Percentiles rank a stretch among this genome's conserved stretches.
These are phyloP conservation scores for Austroboletus festivus DNA, from an alignment of 768 basidiomycete genomes.

Conservation along the genomic window DNA sequence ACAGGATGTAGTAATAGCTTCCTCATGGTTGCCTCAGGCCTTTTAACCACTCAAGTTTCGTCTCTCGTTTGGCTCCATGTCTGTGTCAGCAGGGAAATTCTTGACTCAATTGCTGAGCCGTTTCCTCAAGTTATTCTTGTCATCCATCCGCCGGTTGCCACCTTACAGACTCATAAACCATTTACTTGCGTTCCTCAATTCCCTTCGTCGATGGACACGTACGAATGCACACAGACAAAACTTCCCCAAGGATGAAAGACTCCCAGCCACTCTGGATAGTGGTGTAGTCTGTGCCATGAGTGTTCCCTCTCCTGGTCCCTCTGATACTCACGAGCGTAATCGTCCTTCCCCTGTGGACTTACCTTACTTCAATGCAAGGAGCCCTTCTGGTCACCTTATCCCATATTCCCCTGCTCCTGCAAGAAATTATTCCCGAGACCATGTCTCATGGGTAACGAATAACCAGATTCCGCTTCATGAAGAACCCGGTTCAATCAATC, in stretches of 20 bases:
- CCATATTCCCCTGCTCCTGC: conserved; percentile 13
- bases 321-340: conserved; percentile 1
- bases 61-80: neutral
- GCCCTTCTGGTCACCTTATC: conserved; percentile 11
- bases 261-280: neutral
- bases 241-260: neutral
- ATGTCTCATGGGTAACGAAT: conserved; percentile 3
- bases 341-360: conserved; percentile 12
- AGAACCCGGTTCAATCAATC: conserved; percentile 11
- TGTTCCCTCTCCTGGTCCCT: conserved; percentile 3
- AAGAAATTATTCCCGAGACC: conserved; percentile 11
- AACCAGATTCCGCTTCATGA: conserved; percentile 16
- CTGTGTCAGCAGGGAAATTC: neutral
- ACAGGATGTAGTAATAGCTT: too few species aligned
- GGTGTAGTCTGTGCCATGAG: conserved; percentile 9
- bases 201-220: neutral
- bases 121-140: conserved; percentile 2
- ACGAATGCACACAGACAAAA: neutral
- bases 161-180: neutral
- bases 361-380: conserved; percentile 8
- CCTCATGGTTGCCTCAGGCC: too few species aligned
- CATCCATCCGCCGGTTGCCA: neutral
- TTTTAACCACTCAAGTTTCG: too few species aligned
- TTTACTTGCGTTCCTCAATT: neutral
- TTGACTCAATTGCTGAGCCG: conserved; percentile 1